A percentile compares a stretch with the other conserved stretches of the same genome.
phyloP scores from a whole-genome alignment of 371 early-diverging fungal genomes.

The Parasitella parasitica region DNA sequence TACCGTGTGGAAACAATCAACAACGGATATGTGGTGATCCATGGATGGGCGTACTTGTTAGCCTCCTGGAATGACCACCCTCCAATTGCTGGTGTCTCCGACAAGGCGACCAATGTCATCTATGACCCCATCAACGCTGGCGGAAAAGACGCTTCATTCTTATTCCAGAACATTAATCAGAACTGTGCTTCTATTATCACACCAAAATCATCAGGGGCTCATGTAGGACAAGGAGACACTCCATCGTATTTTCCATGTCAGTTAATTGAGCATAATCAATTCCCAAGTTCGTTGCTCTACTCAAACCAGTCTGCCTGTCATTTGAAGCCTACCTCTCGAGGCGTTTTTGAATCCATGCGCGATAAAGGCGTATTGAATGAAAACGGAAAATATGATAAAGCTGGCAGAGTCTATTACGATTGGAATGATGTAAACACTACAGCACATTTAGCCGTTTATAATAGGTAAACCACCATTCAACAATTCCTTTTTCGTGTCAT shows the following conservation, averaged over 20 bases:
- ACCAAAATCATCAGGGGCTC: conserved; percentile 27
- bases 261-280: conserved; percentile 40
- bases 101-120: conserved; percentile 51
- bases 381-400: conserved; percentile 45
- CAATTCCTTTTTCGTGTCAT: not conserved
- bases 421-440: conserved; percentile 66
- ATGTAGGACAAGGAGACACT: conserved; percentile 33
- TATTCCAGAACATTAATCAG: conserved; percentile 73
- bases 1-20: conserved; percentile 41
- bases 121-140: conserved; percentile 67
- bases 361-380: conserved; percentile 34
- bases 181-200: conserved; percentile 58
- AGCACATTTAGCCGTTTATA: conserved; percentile 69
- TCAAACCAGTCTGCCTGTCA: conserved; percentile 67
- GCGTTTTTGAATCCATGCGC: conserved; percentile 34
- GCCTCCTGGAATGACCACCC: conserved; percentile 62
- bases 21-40: conserved; percentile 52
- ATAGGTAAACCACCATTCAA: conserved; percentile 65
- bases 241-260: conserved; percentile 76
- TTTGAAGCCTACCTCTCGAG: conserved; percentile 41
- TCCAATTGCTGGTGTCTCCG: conserved; percentile 35
- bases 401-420: conserved; percentile 68
- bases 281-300: conserved; percentile 51
- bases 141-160: conserved; percentile 72
- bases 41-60: conserved; percentile 62